These are phyloP conservation scores for Biscogniauxia mediterranea DNA, from an alignment of 2,329 filamentous ascomycete species.

Conservation along the genomic window DNA sequence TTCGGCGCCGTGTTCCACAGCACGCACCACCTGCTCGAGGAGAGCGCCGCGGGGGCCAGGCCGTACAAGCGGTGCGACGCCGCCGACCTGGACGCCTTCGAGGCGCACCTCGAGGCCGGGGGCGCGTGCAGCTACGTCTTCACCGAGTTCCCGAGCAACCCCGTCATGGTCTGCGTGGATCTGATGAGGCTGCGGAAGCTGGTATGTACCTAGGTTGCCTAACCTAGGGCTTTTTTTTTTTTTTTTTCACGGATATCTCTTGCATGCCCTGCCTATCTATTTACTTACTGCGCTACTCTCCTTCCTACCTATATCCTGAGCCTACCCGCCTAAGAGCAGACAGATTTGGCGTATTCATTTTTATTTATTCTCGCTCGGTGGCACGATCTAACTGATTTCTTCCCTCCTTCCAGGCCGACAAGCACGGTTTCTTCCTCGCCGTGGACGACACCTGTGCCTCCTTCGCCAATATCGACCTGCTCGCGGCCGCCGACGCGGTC, in stretches of 20 bases:
- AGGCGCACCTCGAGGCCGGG: slow-evolving; percentile 42
- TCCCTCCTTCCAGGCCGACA: slow-evolving; percentile 30
- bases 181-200: slow-evolving; percentile 38
- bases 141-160: slow-evolving; percentile 51
- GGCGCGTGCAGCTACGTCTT: slow-evolving; percentile 45
- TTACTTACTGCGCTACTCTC: too few species aligned
- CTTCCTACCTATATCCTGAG: too few species aligned
- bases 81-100: slow-evolving; percentile 42
- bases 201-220: slow-evolving; percentile 34
- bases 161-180: slow-evolving; percentile 42
- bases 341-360: too few species aligned
- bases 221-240: too few species aligned
- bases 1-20: slow-evolving; percentile 53
- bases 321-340: too few species aligned
- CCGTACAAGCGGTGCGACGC: slow-evolving; percentile 46
- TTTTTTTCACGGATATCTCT: too few species aligned
- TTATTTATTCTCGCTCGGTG: too few species aligned
- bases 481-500: slow-evolving; percentile 48
- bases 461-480: slow-evolving; percentile 50
- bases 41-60: slow-evolving; percentile 42
- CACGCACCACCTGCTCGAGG: slow-evolving; percentile 47
- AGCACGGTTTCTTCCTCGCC: slow-evolving; percentile 44
- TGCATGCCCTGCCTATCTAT: too few species aligned
- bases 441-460: slow-evolving; percentile 49
- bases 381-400: background rate